Percentiles rank a stretch among this genome's conserved stretches.
Conservation (phyloP, 2,329 filamentous ascomycete species). For the Neofusicoccum umdonicola region DNA sequence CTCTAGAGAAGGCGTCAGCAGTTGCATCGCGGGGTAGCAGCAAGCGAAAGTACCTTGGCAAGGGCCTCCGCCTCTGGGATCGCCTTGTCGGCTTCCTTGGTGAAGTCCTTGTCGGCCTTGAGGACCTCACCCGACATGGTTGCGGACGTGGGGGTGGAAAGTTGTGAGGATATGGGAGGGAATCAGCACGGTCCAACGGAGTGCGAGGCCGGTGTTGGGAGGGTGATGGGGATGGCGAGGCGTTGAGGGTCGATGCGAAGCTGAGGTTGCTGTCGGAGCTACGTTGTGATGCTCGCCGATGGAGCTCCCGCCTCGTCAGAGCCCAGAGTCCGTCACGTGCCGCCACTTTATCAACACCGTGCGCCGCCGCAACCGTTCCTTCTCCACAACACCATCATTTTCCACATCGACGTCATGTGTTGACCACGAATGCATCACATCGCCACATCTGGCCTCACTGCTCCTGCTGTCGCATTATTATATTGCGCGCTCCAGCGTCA, state of each 20-base stretch:
- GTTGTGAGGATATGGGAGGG: not conserved
- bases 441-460: not conserved
- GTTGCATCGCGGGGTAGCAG: not conserved
- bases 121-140: conserved; percentile 75
- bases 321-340: conserved; percentile 7
- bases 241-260: conserved; percentile 6
- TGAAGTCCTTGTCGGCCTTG: conserved; percentile 98
- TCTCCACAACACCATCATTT: not conserved
- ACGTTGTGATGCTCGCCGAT: conserved; percentile 17
- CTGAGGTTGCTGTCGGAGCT: conserved; percentile 18
- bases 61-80: conserved; percentile 88
- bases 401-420: not conserved
- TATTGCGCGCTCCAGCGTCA: no score
- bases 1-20: conserved; percentile 46
- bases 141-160: not conserved
- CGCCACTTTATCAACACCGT: not conserved
- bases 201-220: not conserved
- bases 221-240: conserved; percentile 2
- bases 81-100: conserved; percentile 89
- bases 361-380: not conserved
- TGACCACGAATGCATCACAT: no score
- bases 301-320: conserved; percentile 15
- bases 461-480: not conserved
- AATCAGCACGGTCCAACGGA: not conserved
- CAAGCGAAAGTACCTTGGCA: conserved; percentile 63